Evolutionary conservation across 176 grass and related monocot species (phyloP), one percentile per base, ranked within the genome.

Genomic region (Avena insularis): DNA sequence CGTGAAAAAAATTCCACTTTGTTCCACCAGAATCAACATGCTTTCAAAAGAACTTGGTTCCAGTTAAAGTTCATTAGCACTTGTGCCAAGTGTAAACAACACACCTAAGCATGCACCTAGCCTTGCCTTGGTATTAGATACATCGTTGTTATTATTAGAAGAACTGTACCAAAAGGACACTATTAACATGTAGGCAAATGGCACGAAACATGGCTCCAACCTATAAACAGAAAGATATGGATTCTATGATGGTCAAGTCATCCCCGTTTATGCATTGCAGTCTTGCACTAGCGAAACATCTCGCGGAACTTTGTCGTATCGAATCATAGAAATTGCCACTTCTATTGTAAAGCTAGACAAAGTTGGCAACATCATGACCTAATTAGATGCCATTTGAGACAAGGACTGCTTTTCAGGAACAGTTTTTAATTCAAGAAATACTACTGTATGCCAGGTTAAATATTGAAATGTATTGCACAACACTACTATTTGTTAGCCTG

Each of bases 331-430:
- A 59, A 29, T 69, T 4, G 20, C 56, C 47, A 68, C 48, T 84
- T 91, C 36, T 84, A 69, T 80, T 80, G 59, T 84, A 84, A 90
- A 90, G 83, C 14, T 60, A 17, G 27, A 8, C 9, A 86, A 87
- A 80, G 81, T 31, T 87, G 47, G 81, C 75, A 84, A 17, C 75
- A 72, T 36, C 55, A 23, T 36, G 50, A 36, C 85, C 81, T 61
- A 84, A 79, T 80, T 84, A 80, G 80, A 91, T 91, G 85, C 85
- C 67, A 57, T 58, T 75, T 35, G 40, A n/a, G 65, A 87, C 70
- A 29, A 14, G 6, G 87, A 2, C 57, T 15, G 3, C 21, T 87
- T 53, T 58, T 36, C 2, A 5, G 71, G 13, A 6, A 9, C 9
- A 19, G 17, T 86, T 78, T 55, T 71, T 29, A 90, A 55, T 72